Conservation (phyloP, 805 yeast species). For the Zygosaccharomyces lentus region DNA sequence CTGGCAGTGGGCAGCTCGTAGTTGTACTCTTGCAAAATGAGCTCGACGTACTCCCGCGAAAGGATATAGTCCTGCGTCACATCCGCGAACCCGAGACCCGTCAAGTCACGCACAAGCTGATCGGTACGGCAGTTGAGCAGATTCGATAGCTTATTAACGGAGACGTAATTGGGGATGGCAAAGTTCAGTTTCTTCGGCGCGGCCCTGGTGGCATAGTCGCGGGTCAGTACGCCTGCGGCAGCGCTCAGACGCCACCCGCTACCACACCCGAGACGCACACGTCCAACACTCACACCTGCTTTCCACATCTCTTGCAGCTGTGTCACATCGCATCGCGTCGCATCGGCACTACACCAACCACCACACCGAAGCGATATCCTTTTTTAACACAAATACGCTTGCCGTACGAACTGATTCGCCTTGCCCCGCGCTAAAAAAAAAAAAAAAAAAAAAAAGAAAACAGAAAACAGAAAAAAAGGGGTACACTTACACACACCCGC, state of each 20-base stretch:
- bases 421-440: not conserved
- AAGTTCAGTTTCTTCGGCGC: conserved; percentile 19
- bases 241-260: not conserved
- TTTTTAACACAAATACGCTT: not conserved
- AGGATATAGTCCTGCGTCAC: conserved; percentile 66
- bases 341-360: too few relatives aligned
- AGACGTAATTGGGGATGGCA: conserved; percentile 66
- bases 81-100: conserved; percentile 70
- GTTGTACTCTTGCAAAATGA: conserved; percentile 87
- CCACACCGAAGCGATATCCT: too few relatives aligned
- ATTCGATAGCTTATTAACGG: conserved; percentile 75
- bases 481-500: not conserved
- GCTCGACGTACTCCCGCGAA: conserved; percentile 78
- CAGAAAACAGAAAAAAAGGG: not conserved
- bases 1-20: conserved; percentile 45
- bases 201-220: not conserved
- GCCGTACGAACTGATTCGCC: not conserved
- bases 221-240: not conserved
- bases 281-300: not conserved
- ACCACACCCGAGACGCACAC: not conserved
- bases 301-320: not conserved
- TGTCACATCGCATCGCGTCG: not conserved
- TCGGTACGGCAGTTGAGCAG: conserved; percentile 62
- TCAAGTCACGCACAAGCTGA: conserved; percentile 53
- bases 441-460: conserved; percentile 1